A percentile compares a stretch with the other conserved stretches of the same genome.
Evolutionary conservation across 257 asterid species (phyloP).

Genomic region (Lycium ferocissimum): DNA sequence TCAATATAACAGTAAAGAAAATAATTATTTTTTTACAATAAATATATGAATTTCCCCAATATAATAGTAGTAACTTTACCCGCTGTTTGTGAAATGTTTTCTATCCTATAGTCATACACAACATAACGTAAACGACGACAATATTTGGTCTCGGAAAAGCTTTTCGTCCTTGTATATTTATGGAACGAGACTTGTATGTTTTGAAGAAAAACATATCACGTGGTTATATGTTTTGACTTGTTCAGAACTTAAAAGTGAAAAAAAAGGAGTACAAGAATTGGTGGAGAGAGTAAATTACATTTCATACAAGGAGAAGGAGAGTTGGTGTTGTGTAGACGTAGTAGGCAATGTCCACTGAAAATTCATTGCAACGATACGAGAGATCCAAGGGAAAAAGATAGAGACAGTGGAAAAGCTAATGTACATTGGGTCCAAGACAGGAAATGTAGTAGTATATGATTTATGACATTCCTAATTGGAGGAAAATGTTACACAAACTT

Average conservation of each 20-base stretch:
- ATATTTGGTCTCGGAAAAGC: neutral
- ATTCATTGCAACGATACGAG: neutral
- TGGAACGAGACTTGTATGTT: neutral
- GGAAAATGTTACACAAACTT: conserved; percentile 54
- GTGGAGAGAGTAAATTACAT: neutral
- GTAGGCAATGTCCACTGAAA: neutral
- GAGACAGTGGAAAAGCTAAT: neutral
- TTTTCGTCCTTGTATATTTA: conserved; percentile 4
- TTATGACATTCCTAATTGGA: conserved; percentile 53
- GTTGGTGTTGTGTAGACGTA: neutral
- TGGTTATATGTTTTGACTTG: neutral
- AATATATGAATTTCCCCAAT: neutral
- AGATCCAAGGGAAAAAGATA: neutral
- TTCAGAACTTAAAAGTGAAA: neutral
- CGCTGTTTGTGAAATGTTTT: neutral
- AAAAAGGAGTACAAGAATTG: neutral
- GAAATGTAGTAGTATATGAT: conserved; percentile 12
- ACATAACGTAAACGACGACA: no score
- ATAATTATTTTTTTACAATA: neutral
- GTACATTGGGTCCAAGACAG: conserved; percentile 24
- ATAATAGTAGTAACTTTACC: neutral
- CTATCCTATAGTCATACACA: neutral
- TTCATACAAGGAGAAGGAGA: no score
- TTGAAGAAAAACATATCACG: conserved; percentile 13
- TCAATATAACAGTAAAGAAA: neutral